These are phyloP conservation scores for Mortierella alpina DNA, from an alignment of 192 early-diverging fungal species.

Conservation along the genomic window DNA sequence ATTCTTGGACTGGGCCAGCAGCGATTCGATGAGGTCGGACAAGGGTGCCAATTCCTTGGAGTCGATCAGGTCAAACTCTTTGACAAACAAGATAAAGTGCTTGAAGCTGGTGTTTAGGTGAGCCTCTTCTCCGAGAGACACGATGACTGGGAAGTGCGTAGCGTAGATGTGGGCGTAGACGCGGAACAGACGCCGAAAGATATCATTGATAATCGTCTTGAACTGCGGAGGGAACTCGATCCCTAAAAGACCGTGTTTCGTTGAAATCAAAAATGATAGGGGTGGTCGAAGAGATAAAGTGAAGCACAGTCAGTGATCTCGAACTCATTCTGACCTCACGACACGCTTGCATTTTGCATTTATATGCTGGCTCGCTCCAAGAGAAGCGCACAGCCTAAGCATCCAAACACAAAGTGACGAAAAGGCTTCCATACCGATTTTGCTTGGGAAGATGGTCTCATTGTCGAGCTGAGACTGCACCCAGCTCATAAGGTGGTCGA, in stretches of 20 bases:
- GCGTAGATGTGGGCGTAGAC: slow-evolving; percentile 96
- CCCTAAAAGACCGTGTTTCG: slow-evolving; percentile 26
- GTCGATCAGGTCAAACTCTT: slow-evolving; percentile 89
- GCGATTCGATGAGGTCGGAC: slow-evolving; percentile 70
- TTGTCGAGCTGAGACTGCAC: slow-evolving; percentile 88
- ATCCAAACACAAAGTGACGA: not conserved
- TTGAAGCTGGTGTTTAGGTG: slow-evolving; percentile 95
- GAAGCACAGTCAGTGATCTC: no score
- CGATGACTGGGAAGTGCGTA: slow-evolving; percentile 82
- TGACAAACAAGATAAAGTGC: slow-evolving; percentile 92
- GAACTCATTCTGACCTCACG: no score
- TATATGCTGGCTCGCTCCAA: not conserved
- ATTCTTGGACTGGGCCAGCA: slow-evolving; percentile 40
- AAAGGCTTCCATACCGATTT: slow-evolving; percentile 63
- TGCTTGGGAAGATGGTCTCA: slow-evolving; percentile 87
- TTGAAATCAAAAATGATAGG: not conserved
- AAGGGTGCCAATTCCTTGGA: slow-evolving; percentile 84
- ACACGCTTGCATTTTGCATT: no score
- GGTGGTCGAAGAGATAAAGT: not conserved
- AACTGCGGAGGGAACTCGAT: slow-evolving; percentile 82
- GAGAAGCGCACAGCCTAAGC: not conserved
- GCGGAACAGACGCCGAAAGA: slow-evolving; percentile 89
- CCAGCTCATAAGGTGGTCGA: slow-evolving; percentile 87
- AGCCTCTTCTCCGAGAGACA: slow-evolving; percentile 83
- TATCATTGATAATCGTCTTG: slow-evolving; percentile 71